phyloP scores from a whole-genome alignment of 495 filamentous ascomycete species.

The Mytilinidion resinicola region DNA sequence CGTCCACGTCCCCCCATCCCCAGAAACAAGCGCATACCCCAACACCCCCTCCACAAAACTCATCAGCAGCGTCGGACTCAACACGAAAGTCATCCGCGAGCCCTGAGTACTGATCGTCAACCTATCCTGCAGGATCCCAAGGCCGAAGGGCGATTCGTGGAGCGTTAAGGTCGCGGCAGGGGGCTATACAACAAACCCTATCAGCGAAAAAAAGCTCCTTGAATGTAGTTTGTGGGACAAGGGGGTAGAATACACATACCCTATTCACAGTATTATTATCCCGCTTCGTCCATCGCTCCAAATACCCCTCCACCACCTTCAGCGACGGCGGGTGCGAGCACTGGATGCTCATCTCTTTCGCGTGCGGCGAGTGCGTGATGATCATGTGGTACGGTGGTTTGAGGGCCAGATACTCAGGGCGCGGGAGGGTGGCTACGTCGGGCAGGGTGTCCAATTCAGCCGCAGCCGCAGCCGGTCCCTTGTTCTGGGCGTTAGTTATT shows the following conservation, averaged over 20 bases:
- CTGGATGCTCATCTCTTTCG: constrained; percentile 1
- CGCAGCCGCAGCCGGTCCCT: neutral
- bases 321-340: constrained; percentile 12
- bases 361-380: neutral
- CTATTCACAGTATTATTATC: constrained; percentile 7
- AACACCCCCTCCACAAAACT: constrained; percentile 8
- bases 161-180: constrained; percentile 1
- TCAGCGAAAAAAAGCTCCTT: neutral
- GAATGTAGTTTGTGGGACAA: neutral
- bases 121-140: neutral
- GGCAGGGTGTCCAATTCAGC: neutral
- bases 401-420: constrained; percentile 12
- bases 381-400: constrained; percentile 13
- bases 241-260: constrained; percentile 1
- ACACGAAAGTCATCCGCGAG: neutral
- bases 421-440: constrained; percentile 1
- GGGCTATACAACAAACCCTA: neutral
- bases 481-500: neutral
- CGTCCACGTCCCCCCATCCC: constrained; percentile 4
- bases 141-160: constrained; percentile 8
- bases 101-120: constrained; percentile 7
- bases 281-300: constrained; percentile 15
- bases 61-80: constrained; percentile 8
- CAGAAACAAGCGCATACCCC: constrained; percentile 4
- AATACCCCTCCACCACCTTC: constrained; percentile 9